Evolutionary conservation across 345 rosid genomes (phyloP).

Genomic region (Microthlaspi erraticum): DNA sequence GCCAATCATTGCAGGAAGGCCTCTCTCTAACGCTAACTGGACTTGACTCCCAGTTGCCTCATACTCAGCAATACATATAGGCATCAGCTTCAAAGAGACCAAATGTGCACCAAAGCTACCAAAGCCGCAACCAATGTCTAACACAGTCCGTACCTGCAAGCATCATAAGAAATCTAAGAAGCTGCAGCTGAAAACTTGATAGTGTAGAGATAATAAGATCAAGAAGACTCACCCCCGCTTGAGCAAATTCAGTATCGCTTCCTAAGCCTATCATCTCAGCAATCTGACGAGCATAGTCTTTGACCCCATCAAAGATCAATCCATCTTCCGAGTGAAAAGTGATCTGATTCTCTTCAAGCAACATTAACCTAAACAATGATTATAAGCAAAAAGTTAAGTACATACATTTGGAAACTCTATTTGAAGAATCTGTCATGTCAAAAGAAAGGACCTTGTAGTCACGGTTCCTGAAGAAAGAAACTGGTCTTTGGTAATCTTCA

Average conservation of each 20-base stretch:
- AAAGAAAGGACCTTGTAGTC: constrained; percentile 77
- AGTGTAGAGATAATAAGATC: constrained; percentile 21
- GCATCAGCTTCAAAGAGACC: constrained; percentile 78
- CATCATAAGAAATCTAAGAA: constrained; percentile 18
- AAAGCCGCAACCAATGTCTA: constrained; percentile 98
- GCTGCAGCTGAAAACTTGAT: constrained; percentile 25
- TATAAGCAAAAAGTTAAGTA: constrained; percentile 1
- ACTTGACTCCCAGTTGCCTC: constrained; percentile 99
- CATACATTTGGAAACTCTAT: background rate
- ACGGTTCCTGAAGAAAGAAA: constrained; percentile 97
- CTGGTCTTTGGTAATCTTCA: constrained; percentile 92
- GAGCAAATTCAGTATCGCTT: constrained; percentile 81
- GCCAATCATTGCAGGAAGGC: constrained; percentile 97
- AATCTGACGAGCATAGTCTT: constrained; percentile 92
- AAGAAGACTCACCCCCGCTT: constrained; percentile 86
- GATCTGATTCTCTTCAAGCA: constrained; percentile 97
- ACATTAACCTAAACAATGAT: constrained; percentile 67
- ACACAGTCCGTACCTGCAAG: constrained; percentile 70
- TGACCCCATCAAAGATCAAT: constrained; percentile 83
- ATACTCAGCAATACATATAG: constrained; percentile 86
- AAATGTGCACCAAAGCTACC: constrained; percentile 98
- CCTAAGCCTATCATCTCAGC: constrained; percentile 98
- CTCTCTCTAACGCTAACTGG: constrained; percentile 95
- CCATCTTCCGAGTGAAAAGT: constrained; percentile 95
- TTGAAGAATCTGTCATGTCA: constrained; percentile 19